Evolutionary conservation across 768 basidiomycete species (phyloP).

Genomic region (Boletus edulis): DNA sequence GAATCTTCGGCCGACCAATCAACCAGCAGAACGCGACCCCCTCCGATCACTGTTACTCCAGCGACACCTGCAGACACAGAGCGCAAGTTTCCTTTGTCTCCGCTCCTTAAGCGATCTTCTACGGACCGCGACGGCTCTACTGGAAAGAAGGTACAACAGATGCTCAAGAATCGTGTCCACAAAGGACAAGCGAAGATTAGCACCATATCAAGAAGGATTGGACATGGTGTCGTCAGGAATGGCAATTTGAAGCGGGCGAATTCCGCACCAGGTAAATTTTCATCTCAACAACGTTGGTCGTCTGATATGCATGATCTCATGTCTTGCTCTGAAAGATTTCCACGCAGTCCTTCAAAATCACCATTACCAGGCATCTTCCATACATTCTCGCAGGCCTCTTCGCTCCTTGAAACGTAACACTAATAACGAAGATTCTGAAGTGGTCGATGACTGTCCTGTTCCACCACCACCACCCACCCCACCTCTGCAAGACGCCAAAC

Average conservation of each 20-base stretch:
- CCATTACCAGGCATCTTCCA: slow-evolving; percentile 75
- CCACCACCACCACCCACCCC: slow-evolving; percentile 35
- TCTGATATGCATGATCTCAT: slow-evolving; percentile 1
- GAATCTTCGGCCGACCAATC: slow-evolving; percentile 2
- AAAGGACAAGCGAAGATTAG: slow-evolving; percentile 71
- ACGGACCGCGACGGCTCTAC: slow-evolving; percentile 47
- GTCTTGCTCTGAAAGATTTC: slow-evolving; percentile 49
- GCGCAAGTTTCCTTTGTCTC: slow-evolving; percentile 12
- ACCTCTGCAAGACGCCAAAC: slow-evolving; percentile 31
- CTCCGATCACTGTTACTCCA: slow-evolving; percentile 59
- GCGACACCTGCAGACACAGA: slow-evolving; percentile 49
- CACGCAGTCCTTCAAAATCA: slow-evolving; percentile 58
- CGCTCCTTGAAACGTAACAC: slow-evolving; percentile 43
- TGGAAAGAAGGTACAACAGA: slow-evolving; percentile 73
- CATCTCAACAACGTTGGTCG: background rate
- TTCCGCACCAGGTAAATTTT: slow-evolving; percentile 64
- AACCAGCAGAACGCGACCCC: background rate
- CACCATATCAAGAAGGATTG: slow-evolving; percentile 75
- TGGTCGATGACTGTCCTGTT: slow-evolving; percentile 36
- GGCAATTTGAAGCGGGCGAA: slow-evolving; percentile 55
- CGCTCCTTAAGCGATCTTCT: slow-evolving; percentile 27
- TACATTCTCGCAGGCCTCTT: slow-evolving; percentile 72
- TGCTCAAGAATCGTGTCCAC: slow-evolving; percentile 71
- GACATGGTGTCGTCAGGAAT: slow-evolving; percentile 61
- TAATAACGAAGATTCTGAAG: slow-evolving; percentile 31